These are phyloP conservation scores for Ananas comosus DNA, from an alignment of 176 grass and related monocot genomes.

Conservation along the genomic window DNA sequence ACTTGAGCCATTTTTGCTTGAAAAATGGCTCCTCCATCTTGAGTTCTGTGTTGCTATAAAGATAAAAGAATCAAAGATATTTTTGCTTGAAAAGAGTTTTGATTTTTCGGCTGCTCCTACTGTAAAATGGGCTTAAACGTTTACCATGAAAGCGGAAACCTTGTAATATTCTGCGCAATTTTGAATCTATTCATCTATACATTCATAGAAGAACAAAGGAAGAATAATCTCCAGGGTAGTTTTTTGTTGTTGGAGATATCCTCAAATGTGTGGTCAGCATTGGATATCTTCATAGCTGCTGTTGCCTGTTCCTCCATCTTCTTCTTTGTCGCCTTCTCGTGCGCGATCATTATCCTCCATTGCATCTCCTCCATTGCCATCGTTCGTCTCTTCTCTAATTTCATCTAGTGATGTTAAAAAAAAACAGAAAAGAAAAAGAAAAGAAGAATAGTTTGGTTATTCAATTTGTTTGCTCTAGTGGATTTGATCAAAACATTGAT, in stretches of 20 bases:
- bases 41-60: too few species aligned
- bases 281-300: conserved; percentile 31
- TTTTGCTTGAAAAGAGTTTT: too few species aligned
- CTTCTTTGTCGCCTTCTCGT: conserved; percentile 59
- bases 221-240: conserved; percentile 60
- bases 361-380: conserved; percentile 46
- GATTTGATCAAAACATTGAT: too few species aligned
- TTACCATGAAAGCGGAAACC: too few species aligned
- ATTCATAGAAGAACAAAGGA: conserved; percentile 28
- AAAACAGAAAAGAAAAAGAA: neutral
- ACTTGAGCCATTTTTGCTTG: too few species aligned
- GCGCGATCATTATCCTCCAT: conserved; percentile 34
- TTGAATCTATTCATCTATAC: neutral
- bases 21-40: too few species aligned
- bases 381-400: conserved; percentile 48
- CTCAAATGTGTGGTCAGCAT: conserved; percentile 39
- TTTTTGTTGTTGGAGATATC: conserved; percentile 63
- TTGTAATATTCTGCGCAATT: neutral
- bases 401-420: conserved; percentile 29
- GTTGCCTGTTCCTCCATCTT: conserved; percentile 50
- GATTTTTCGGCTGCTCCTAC: too few species aligned
- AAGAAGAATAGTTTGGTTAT: too few species aligned
- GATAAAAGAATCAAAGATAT: too few species aligned
- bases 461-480: too few species aligned
- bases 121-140: too few species aligned